Base-by-base conservation (phyloP, 768 basidiomycete genomes). In the Calocera cornea region DNA sequence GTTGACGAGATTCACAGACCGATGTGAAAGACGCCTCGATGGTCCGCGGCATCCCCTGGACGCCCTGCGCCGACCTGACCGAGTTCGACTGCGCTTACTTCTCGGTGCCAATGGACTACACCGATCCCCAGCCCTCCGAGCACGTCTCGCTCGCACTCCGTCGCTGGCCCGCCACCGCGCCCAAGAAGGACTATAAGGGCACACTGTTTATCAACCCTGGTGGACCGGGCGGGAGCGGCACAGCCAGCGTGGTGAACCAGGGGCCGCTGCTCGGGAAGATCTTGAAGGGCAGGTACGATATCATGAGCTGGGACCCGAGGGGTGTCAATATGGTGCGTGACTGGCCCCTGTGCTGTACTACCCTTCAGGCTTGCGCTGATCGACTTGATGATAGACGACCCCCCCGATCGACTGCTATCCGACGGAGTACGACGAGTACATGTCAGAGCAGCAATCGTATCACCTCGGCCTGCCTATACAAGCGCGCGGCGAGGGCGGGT, bases 171-270 rank as follows among this genome's bases (percentile, higher is more conserved):
- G 27, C 24, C 11, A 60, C 54, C 16, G 54, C n/a, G n/a, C n/a
- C n/a, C n/a, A n/a, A n/a, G n/a, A n/a, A n/a, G n/a, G 27, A 60
- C 14, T 60, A 60, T 19, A 27, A 2, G 27, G 66, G 66, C 49
- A 60, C 66, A 2, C 36, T 67, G 22, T 36, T 67, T 31, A 29
- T 40, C 49, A 67, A 71, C 65, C 71, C 71, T 0, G 71, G 71
- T 11, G 71, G 71, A 1, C 71, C 72, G 0, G 72, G 72, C 0
- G 72, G 70, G 1, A 66, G 67, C 11, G 72, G 72, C 0, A 71
- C 71, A 0, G 36, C 36, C 7, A 33, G 65, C 0, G 36, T 72
- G 19, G 41, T 68, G 16, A 34, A 50, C 0, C 63, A 64, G 17
- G 70, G 68, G 0, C 11, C n/a, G 1, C 10, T 34, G 10, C 54